Percentiles rank a stretch among this genome's conserved stretches.
Conservation (phyloP, 2,329 filamentous ascomycete genomes). For the Colletotrichum lini region DNA sequence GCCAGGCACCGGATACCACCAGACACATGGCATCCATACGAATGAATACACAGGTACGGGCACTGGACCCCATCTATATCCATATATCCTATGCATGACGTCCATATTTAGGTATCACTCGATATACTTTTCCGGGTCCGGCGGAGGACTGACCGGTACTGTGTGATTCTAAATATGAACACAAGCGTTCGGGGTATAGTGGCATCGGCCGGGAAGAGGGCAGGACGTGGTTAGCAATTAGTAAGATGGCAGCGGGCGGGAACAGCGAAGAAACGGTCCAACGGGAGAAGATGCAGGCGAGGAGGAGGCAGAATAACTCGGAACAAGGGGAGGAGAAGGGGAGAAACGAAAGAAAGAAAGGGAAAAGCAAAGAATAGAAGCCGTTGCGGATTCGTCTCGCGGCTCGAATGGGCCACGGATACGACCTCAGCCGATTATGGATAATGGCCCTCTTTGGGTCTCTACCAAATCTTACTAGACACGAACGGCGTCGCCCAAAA, state of each 20-base stretch:
- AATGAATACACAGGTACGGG: not conserved
- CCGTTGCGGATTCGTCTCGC: constrained; percentile 10
- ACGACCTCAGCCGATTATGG: constrained; percentile 29
- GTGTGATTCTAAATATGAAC: constrained; percentile 22
- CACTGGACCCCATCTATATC: too few relatives aligned
- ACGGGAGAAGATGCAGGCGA: not conserved
- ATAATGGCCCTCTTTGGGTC: constrained; percentile 17
- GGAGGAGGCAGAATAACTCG: too few relatives aligned
- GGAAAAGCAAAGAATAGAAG: constrained; percentile 15
- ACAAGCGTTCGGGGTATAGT: constrained; percentile 17
- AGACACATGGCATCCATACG: constrained; percentile 1
- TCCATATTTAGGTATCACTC: constrained; percentile 37
- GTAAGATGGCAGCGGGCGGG: too few relatives aligned
- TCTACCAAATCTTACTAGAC: constrained; percentile 31
- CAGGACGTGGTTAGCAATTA: not conserved
- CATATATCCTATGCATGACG: too few relatives aligned
- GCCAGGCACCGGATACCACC: not conserved
- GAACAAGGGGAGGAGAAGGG: not conserved
- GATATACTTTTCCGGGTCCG: constrained; percentile 31
- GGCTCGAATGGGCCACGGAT: constrained; percentile 24
- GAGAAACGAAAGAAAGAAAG: not conserved
- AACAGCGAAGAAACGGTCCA: not conserved
- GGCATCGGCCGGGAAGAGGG: not conserved
- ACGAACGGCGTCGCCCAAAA: constrained; percentile 35
- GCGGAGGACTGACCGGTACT: not conserved